Base-by-base conservation (phyloP, 2,329 filamentous ascomycete species). In the Clarireedia hainanense region DNA sequence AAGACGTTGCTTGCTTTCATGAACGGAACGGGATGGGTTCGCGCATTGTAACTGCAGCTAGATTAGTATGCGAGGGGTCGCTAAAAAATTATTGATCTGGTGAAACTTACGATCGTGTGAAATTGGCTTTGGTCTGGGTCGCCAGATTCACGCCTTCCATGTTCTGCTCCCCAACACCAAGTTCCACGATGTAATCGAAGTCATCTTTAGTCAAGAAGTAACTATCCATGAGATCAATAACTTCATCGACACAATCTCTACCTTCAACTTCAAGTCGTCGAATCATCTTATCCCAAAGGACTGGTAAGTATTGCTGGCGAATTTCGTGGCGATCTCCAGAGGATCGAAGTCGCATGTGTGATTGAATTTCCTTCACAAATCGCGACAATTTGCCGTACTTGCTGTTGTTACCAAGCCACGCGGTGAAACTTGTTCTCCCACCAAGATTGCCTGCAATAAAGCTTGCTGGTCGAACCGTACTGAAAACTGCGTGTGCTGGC, bases 201-300 rank as follows among this genome's bases (percentile, higher is more conserved):
- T 99, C 94, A 24, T 99, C 94, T 60, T 88, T 86, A 0, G 94
- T 97, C 56, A 99, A 76, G 71, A 86, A 99, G 73, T 99, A 99
- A 68, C 86, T 91, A 68, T 99, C 94, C 94, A 99, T 97, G 53
- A 96, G 78, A 53, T 94, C 83, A 66, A 99, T 99, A 53, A 96
- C 86, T 2, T 88, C 85, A 1, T 81, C 79, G 4, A 96, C 86
- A 6, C 81, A 80, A 1, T 95, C 91, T 66, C 89, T 94, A 64
- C 94, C 94, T 56, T 95, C 85, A 0, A 75, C 70, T 64, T 90
- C 81, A 53, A 99, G 75, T 57, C 83, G 80, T 64, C 87, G 84
- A 61, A 96, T 79, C 23, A 92, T 78, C 66, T 86, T 83, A 47
- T 87, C 80, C 89, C 92, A 97, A 1, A 99, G 77, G 1, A 91